Evolutionary conservation across 2,329 filamentous ascomycete genomes (phyloP), one percentile per base, ranked within the genome.

Genomic region (Fusarium guadeloupense): DNA sequence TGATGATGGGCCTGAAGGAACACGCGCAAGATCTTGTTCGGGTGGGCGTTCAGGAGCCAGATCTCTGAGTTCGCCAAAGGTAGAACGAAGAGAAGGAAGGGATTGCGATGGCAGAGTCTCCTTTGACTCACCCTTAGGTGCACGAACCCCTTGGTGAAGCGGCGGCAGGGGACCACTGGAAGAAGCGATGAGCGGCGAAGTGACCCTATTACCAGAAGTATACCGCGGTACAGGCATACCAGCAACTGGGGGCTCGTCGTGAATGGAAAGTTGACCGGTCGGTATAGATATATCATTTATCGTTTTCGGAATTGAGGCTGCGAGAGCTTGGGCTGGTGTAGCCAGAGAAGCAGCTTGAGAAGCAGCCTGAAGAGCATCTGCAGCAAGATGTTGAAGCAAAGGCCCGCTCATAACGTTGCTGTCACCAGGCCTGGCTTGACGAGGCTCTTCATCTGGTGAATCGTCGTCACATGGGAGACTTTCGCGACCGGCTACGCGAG

Each of bases 401-500:
- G 69, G 69, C 30, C 46, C 55, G 42, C 54, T 64, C 59, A 68
- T 70, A 37, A 48, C 40, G 49, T 56, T 50, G 20, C 63, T 51
- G 21, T 63, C 51, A 20, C 21, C 41, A 14, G 48, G 41, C 33
- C 20, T 60, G 21, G 62, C 62, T 20, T 44, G 53, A 33, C 56
- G 59, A 14, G 53, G 51, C 35, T 68, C 67, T 39, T 68, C 62
- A 35, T 69, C 66, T 10, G 35, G 63, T n/a, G 60, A 57, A 33
- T 68, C 72, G 37, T 76, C 75, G 59, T 80, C 78, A 59, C 71
- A 51, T 77, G 81, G 79, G 41, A 90, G 77, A 19, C 84, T 80
- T 62, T 81, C 72, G 59, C 78, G 76, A 61, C 81, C 83, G 53
- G 85, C 89, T 69, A 77, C 72, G 63, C 76, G 77, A 54, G 88